Conservation (phyloP, 352 stramenopile species). For the Globisporangium acanthophoron region DNA sequence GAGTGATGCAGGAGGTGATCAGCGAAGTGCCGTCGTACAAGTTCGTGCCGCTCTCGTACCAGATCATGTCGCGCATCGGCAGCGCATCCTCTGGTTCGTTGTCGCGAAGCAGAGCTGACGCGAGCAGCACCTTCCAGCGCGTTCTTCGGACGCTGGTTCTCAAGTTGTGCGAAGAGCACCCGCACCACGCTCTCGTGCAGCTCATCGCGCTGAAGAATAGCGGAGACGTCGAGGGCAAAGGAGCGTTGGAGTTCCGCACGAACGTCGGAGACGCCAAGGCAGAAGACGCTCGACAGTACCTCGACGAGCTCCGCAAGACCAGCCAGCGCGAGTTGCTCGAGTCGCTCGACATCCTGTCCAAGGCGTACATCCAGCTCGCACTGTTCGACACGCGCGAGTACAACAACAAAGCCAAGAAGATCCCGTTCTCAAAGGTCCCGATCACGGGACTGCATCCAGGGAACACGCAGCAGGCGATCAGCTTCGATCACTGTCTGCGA, state of each 20-base stretch:
- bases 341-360: constrained; percentile 67
- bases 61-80: constrained; percentile 96
- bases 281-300: constrained; percentile 49
- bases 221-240: constrained; percentile 81
- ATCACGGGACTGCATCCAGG: constrained; percentile 30
- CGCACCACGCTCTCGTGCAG: constrained; percentile 95
- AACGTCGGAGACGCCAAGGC: constrained; percentile 82
- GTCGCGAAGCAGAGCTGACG: constrained; percentile 1
- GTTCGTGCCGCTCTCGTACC: constrained; percentile 96
- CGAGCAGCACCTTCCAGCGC: constrained; percentile 62
- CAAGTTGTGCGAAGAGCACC: constrained; percentile 92
- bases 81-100: constrained; percentile 15
- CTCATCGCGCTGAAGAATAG: constrained; percentile 95
- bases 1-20: constrained; percentile 80
- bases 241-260: constrained; percentile 62
- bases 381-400: constrained; percentile 77
- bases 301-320: constrained; percentile 52
- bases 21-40: constrained; percentile 92
- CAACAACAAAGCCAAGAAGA: constrained; percentile 70
- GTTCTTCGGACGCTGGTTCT: constrained; percentile 87
- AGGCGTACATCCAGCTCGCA: constrained; percentile 75
- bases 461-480: constrained; percentile 10
- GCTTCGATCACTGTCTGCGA: constrained; percentile 75
- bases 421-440: constrained; percentile 53
- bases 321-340: constrained; percentile 55